A percentile compares a stretch with the other conserved stretches of the same genome.
These are phyloP conservation scores for Apiospora hydei DNA, from an alignment of 2,329 filamentous ascomycete genomes.

Conservation along the genomic window DNA sequence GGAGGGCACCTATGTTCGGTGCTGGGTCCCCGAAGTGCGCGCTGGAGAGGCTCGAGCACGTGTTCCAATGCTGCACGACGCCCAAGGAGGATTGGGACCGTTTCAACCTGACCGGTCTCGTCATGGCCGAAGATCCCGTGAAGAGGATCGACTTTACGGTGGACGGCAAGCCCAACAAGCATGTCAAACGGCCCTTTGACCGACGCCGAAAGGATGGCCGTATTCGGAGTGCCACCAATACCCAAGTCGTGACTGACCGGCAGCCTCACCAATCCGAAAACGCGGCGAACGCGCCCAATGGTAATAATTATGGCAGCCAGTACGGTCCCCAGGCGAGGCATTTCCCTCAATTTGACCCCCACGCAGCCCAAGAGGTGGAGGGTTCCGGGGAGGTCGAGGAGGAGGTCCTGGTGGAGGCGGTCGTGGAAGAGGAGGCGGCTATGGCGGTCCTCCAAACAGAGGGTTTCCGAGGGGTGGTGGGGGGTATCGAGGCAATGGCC, in stretches of 20 bases:
- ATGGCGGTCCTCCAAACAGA: constrained; percentile 16
- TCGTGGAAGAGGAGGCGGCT: constrained; percentile 33
- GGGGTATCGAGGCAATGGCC: constrained; percentile 34
- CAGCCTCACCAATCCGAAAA: constrained; percentile 16
- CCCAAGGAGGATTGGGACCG: constrained; percentile 63
- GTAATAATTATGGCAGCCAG: constrained; percentile 1
- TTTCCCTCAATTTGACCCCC: constrained; percentile 22
- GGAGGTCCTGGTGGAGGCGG: constrained; percentile 28
- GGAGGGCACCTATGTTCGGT: constrained; percentile 72
- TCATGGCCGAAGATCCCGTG: constrained; percentile 73
- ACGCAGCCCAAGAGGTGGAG: constrained; percentile 32
- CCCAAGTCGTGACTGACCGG: constrained; percentile 18
- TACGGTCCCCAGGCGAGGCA: constrained; percentile 13
- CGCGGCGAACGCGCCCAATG: constrained; percentile 12
- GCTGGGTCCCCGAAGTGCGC: constrained; percentile 75
- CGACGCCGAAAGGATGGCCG: constrained; percentile 39
- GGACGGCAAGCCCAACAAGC: constrained; percentile 54
- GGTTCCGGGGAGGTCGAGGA: constrained; percentile 37
- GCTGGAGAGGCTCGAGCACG: constrained; percentile 60
- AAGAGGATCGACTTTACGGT: constrained; percentile 70
- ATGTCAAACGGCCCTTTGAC: constrained; percentile 42
- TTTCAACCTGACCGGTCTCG: constrained; percentile 61
- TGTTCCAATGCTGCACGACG: constrained; percentile 77
- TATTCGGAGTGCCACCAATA: constrained; percentile 34
- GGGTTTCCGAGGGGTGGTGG: constrained; percentile 36